Base-by-base conservation (phyloP, 306 rosid genomes). In the Pachyrhizus erosus region DNA sequence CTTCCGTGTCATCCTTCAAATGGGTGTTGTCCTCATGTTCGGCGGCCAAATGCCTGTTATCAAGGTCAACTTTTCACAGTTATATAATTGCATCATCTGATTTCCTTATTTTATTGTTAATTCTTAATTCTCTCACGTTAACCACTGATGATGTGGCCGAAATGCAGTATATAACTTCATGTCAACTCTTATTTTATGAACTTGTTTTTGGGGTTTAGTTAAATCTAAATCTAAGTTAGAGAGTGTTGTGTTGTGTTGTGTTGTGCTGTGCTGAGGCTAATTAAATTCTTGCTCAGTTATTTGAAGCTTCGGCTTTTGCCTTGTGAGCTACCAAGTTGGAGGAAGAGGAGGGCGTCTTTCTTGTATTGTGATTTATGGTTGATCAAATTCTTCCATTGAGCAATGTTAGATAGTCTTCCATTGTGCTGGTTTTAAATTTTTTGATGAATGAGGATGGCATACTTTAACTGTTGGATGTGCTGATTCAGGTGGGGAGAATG, bases 21-120 rank as follows among this genome's bases (percentile, higher is more conserved):
- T 87, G 90, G 72, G 90, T 61, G 84, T 87, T 5, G 90, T 87
- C 7, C 80, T 88, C 2, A 88, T 83, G 85, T 88, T 85, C 31
- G 91, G 91, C 58, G 89, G 81, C 34, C 91, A 88, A 73, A 88
- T 85, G 91, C 91, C 91, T 31, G 67, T 88, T 10, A 77, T 88
- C 9, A 85, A 88, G 89, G 91, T 88, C 18, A 31, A 1, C 42
- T 64, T 31, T 64, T 64, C 43, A 1, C 14, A 1, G 2, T 60
- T 60, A 1, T 23, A 10, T 21, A 17, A 23, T 23, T 26, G 8
- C 4, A 11, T 61, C 10, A 1, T 61, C 66, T 60, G 3, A 60
- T 26, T 5, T 24, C 0, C 0, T 23, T 23, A 7, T 18, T 55
- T 1, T 11, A 4, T 12, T 60, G 1, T n/a, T n/a, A n/a, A 58